Base-by-base conservation (phyloP, 176 grass and related monocot genomes). In the Areca catechu region DNA sequence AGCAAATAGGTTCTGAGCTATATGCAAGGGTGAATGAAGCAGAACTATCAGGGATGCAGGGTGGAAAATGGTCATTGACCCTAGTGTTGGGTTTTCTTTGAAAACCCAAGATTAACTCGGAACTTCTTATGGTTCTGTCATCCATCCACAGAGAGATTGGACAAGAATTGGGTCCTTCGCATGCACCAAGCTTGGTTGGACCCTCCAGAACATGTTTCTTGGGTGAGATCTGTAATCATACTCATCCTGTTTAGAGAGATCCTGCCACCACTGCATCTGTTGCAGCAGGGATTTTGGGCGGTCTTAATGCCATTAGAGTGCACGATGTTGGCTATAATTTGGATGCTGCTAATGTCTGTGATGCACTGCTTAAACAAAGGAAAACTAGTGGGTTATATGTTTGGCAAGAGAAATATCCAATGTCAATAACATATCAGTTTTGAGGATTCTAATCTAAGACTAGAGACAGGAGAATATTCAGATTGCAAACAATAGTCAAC, bases 61-160 rank as follows among this genome's bases (percentile, higher is more conserved):
- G 67, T 96, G 91, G 86, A 76, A 86, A 71, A 82, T 96, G 47
- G 69, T 90, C 51, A 23, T 89, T 71, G 91, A 96, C 66, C 91
- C 91, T 18, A 86, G 91, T 51, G 76, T 96, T 60, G 80, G 86
- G 3, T 96, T 96, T 69, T 90, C 91, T 25, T 25, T 23, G 1
- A n/a, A n/a, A n/a, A n/a, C n/a, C n/a, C n/a, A n/a, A n/a, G n/a
- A 23, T 23, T 23, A 86, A 87, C 65, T 53, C 76, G 63, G 58
- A 79, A 81, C 17, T 84, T 29, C 76, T 82, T 20, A 61, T 43
- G 18, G 86, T 81, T 12, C 66, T 96, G 63, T 3, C 71, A 50
- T 69, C 68, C 18, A 72, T 96, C 56, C 82, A 76, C 67, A 57
- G 24, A 29, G 80, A 96, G 61, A 76, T 87, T 19, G 80, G 30